These are phyloP conservation scores for Coffea eugenioides DNA, from an alignment of 257 asterid species.

Conservation along the genomic window DNA sequence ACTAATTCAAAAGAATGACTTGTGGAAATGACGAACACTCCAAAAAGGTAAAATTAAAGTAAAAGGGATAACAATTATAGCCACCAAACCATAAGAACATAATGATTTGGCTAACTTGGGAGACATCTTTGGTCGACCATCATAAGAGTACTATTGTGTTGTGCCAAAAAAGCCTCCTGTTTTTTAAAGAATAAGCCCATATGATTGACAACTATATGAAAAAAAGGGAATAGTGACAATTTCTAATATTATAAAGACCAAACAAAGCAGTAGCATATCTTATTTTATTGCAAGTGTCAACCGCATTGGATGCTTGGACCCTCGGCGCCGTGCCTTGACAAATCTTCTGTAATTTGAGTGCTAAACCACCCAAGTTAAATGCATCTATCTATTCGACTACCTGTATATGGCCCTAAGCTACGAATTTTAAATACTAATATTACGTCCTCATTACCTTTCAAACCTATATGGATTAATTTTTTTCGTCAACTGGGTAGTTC, in stretches of 20 bases:
- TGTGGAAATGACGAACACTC: neutral
- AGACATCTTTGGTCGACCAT: slow-evolving; percentile 12
- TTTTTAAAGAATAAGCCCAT: neutral
- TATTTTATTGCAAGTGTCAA: neutral
- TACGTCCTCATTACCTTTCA: slow-evolving; percentile 4
- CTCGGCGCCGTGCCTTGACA: neutral
- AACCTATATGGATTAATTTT: neutral
- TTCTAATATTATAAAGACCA: neutral
- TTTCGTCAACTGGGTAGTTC: neutral
- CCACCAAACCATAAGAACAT: slow-evolving; percentile 16
- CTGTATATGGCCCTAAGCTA: neutral
- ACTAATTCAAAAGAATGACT: slow-evolving; percentile 9
- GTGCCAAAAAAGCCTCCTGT: neutral
- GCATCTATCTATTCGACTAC: neutral
- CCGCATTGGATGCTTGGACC: neutral
- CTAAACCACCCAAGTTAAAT: slow-evolving; percentile 10
- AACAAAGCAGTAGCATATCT: neutral
- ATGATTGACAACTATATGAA: neutral
- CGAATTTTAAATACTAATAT: neutral
- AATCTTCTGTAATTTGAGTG: neutral
- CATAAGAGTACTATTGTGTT: neutral
- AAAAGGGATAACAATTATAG: slow-evolving; percentile 17
- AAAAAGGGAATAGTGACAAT: neutral
- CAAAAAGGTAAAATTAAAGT: neutral
- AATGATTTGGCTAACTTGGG: slow-evolving; percentile 9